Evolutionary conservation across 495 filamentous ascomycete genomes (phyloP).

Genomic region (Echria macrotheca): DNA sequence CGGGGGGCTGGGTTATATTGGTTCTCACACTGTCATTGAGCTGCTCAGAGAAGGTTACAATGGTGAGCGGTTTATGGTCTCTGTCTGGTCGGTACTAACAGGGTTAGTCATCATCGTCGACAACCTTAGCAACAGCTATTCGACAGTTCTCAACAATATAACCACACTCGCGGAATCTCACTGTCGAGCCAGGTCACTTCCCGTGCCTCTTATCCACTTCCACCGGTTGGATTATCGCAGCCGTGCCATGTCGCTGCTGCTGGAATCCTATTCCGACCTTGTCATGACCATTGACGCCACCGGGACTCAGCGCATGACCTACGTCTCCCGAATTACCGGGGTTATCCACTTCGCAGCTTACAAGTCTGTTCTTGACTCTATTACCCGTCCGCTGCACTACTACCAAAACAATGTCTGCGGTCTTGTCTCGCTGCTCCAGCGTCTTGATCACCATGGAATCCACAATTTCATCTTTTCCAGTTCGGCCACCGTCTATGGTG

Average conservation of each 20-base stretch:
- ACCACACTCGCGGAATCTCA: conserved; percentile 43
- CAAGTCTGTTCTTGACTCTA: conserved; percentile 30
- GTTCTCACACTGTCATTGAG: conserved; percentile 59
- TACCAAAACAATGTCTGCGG: conserved; percentile 64
- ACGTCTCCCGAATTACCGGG: conserved; percentile 48
- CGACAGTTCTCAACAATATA: conserved; percentile 50
- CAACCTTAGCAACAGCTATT: conserved; percentile 57
- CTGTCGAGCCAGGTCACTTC: conserved; percentile 28
- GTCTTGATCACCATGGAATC: conserved; percentile 53
- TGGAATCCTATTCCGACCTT: conserved; percentile 25
- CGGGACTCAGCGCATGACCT: conserved; percentile 38
- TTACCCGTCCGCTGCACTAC: conserved; percentile 52
- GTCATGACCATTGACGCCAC: conserved; percentile 36
- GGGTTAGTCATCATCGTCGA: conserved; percentile 52
- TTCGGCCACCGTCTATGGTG: conserved; percentile 59
- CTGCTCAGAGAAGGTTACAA: conserved; percentile 57
- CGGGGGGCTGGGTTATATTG: conserved; percentile 63
- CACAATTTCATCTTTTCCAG: conserved; percentile 63
- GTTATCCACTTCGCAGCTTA: conserved; percentile 58
- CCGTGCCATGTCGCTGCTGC: conserved; percentile 18
- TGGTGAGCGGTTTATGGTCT: conserved; percentile 27
- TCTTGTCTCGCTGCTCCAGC: conserved; percentile 52
- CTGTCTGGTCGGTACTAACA: conserved; percentile 5
- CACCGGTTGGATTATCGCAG: conserved; percentile 56
- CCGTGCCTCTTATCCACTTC: conserved; percentile 49